A percentile compares a stretch with the other conserved stretches of the same genome.
Conservation (phyloP, 2,329 filamentous ascomycete genomes). For the Dothidotthia symphoricarpi region DNA sequence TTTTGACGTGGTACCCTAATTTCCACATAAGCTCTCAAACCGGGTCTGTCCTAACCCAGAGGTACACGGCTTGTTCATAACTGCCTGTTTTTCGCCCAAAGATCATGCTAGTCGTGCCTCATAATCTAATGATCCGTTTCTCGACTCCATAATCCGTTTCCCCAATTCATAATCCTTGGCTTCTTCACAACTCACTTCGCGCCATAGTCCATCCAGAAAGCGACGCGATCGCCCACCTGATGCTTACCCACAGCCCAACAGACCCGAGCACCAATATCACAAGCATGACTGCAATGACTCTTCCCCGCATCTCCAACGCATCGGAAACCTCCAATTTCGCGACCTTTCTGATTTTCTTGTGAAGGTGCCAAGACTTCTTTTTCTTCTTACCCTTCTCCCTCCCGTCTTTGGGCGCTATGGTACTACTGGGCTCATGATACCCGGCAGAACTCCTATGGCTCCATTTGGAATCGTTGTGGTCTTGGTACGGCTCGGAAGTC, state of each 20-base stretch:
- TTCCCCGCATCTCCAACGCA: slow-evolving; percentile 60
- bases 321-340: slow-evolving; percentile 62
- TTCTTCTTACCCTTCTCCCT: slow-evolving; percentile 13
- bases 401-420: slow-evolving; percentile 13
- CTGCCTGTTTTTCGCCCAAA: no score
- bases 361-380: slow-evolving; percentile 37
- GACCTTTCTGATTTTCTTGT: slow-evolving; percentile 54
- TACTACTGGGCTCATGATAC: slow-evolving; percentile 24
- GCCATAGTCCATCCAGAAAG: no score
- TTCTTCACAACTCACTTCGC: no score
- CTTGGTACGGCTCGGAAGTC: slow-evolving; percentile 46
- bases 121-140: no score
- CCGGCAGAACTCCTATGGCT: slow-evolving; percentile 8
- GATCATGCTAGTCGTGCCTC: no score
- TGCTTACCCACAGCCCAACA: slow-evolving; percentile 18
- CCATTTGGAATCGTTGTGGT: slow-evolving; percentile 33
- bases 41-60: no score
- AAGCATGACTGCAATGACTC: slow-evolving; percentile 54
- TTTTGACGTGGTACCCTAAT: no score
- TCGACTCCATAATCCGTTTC: no score
- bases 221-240: slow-evolving; percentile 18
- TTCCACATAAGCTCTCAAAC: no score
- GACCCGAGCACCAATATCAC: slow-evolving; percentile 24
- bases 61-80: no score
- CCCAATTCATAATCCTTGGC: no score